Evolutionary conservation across 495 filamentous ascomycete genomes (phyloP).

Genomic region (Daldinia grandis): DNA sequence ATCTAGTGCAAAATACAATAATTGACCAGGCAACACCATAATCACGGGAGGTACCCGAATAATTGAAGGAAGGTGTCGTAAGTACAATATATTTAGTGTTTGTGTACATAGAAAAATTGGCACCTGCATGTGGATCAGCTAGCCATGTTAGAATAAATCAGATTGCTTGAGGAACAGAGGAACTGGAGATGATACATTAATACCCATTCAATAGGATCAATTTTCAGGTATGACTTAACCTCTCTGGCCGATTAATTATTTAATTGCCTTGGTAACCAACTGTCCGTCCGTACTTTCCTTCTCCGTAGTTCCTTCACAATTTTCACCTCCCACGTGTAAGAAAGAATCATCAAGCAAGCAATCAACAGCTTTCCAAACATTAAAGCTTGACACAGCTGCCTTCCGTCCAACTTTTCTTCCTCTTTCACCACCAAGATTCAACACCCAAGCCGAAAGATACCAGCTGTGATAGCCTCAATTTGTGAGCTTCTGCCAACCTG

Average conservation of each 20-base stretch:
- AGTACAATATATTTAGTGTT: not conserved
- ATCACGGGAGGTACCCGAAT: not conserved
- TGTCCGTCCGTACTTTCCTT: not conserved
- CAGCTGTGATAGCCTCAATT: not conserved
- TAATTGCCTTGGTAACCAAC: constrained; percentile 20
- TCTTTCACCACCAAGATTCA: constrained; percentile 10
- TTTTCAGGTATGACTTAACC: constrained; percentile 23
- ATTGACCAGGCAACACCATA: not conserved
- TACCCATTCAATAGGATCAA: constrained; percentile 8
- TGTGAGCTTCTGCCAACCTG: not conserved
- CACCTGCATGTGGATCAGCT: constrained; percentile 1
- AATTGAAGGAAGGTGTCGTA: not conserved
- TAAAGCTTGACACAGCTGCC: constrained; percentile 7
- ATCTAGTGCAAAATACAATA: not conserved
- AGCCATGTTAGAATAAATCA: not conserved
- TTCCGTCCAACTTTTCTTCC: not conserved
- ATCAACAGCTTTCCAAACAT: not conserved
- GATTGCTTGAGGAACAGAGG: not conserved
- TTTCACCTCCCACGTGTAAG: constrained; percentile 19
- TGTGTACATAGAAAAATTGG: not conserved
- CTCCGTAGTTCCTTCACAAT: not conserved
- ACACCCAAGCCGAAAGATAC: not conserved
- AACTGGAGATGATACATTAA: not conserved
- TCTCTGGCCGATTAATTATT: constrained; percentile 20
- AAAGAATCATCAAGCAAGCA: constrained; percentile 6